phyloP scores from a whole-genome alignment of 2,329 filamentous ascomycete species.

The Tolypocladium album region DNA sequence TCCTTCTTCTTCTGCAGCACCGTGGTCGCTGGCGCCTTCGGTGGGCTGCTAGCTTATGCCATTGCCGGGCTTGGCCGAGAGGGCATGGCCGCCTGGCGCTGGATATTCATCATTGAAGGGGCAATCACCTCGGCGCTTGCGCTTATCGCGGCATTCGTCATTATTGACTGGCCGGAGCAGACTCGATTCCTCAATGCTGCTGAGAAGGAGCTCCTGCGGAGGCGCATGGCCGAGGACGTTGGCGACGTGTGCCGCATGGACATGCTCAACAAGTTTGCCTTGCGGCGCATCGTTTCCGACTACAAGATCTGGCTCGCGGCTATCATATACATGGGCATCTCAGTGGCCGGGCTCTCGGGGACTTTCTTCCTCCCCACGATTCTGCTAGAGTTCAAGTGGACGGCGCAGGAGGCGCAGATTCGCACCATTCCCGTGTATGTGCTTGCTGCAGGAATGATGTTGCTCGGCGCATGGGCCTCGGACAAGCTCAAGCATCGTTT shows the following conservation, averaged over 20 bases:
- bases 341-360: constrained; percentile 33
- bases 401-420: constrained; percentile 20
- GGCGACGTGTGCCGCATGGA: constrained; percentile 37
- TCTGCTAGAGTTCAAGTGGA: constrained; percentile 23
- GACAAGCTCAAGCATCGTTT: constrained; percentile 42
- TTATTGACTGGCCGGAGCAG: constrained; percentile 15
- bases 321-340: constrained; percentile 23
- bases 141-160: constrained; percentile 11
- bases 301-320: constrained; percentile 33
- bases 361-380: constrained; percentile 28
- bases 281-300: constrained; percentile 33
- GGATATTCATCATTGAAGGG: constrained; percentile 24
- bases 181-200: constrained; percentile 32
- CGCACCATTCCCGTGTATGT: constrained; percentile 25
- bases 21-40: constrained; percentile 29
- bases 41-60: constrained; percentile 35
- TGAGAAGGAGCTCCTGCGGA: constrained; percentile 30
- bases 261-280: constrained; percentile 35
- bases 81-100: constrained; percentile 35
- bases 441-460: constrained; percentile 18
- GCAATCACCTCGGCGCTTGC: constrained; percentile 11
- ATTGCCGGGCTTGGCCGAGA: constrained; percentile 34
- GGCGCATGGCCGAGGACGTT: constrained; percentile 28
- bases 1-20: constrained; percentile 31
- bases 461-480: constrained; percentile 29